Conservation (phyloP, 176 grass and related monocot genomes). For the Carex cristatella region DNA sequence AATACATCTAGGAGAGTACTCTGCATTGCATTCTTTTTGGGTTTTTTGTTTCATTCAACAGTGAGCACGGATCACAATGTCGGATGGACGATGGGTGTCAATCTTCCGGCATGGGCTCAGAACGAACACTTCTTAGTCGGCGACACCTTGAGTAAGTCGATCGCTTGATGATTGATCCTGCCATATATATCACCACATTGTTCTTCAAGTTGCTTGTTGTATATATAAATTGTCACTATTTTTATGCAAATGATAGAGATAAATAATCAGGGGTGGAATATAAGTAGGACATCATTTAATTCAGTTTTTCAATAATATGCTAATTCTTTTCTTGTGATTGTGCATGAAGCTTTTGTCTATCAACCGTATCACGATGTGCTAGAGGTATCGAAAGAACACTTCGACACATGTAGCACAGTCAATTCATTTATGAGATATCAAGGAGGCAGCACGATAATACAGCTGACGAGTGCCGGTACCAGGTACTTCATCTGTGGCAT, state of each 20-base stretch:
- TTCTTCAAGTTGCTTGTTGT: not conserved
- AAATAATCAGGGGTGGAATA: not conserved
- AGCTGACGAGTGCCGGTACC: not conserved
- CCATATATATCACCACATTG: not conserved
- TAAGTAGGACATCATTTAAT: not conserved
- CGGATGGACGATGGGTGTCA: not conserved
- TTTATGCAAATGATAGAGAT: not conserved
- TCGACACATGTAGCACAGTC: not conserved
- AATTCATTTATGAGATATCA: conserved; percentile 9
- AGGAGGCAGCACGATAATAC: conserved; percentile 19
- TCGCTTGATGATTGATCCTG: not conserved
- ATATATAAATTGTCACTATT: not conserved
- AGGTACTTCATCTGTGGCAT: conserved; percentile 33
- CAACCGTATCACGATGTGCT: conserved; percentile 18
- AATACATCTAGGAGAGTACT: not conserved
- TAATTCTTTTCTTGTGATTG: conserved; percentile 11
- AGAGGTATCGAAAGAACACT: conserved; percentile 18
- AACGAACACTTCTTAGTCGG: conserved; percentile 5
- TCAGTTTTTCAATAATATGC: not conserved
- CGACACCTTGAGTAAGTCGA: conserved; percentile 26
- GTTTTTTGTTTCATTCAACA: conserved; percentile 5
- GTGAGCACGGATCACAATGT: conserved; percentile 7
- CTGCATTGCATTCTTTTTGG: conserved; percentile 1
- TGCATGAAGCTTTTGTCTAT: conserved; percentile 23
- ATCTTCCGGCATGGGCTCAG: not conserved